Evolutionary conservation across 1,284 basidiomycete species (phyloP), one percentile per base, ranked within the genome.

Genomic region (Pyrrhoderma lamaoense): DNA sequence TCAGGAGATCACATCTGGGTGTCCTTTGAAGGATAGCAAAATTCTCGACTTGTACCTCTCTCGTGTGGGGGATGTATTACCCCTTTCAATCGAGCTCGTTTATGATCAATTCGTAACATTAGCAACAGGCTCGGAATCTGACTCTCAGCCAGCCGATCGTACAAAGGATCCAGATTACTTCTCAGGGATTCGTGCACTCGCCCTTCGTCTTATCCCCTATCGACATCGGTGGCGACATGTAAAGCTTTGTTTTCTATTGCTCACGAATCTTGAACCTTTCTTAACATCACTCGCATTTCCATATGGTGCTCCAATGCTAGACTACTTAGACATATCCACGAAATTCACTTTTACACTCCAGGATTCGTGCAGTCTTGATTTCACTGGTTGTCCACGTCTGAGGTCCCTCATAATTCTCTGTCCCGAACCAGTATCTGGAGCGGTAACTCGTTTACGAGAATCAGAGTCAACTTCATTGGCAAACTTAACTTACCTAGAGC

Each of bases 141-240:
- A 31, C 27, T 11, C n/a, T n/a, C n/a, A n/a, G n/a, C n/a, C 5
- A 5, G 27, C 11, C 11, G 37, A 39, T 21, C 5, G 21, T 4
- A 19, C 18, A 9, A 9, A 47, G 9, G 27, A 25, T 16, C n/a
- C 22, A 25, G 11, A 19, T 21, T 38, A 39, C 31, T n/a, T 47
- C 2, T 25, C 18, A 13, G 23, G 36, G 8, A 36, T 47, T n/a
- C 19, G 34, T 4, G 23, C 8, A 11, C 21, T 47, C 16, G 46
- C 46, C 18, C 19, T 36, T 4, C 34, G 46, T 8, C 19, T 47
- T 18, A n/a, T 40, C 14, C 13, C 35, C 4, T 14, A 39, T 9
- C 46, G 46, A 36, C 46, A 47, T 38, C 36, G 46, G 21, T 47
- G 46, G 46, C 34, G 46, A 38, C 46, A 36, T 14, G 21, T 47